Evolutionary conservation across 208 protist genomes (phyloP).

Genomic region (Jaenimonas drosophilae): DNA sequence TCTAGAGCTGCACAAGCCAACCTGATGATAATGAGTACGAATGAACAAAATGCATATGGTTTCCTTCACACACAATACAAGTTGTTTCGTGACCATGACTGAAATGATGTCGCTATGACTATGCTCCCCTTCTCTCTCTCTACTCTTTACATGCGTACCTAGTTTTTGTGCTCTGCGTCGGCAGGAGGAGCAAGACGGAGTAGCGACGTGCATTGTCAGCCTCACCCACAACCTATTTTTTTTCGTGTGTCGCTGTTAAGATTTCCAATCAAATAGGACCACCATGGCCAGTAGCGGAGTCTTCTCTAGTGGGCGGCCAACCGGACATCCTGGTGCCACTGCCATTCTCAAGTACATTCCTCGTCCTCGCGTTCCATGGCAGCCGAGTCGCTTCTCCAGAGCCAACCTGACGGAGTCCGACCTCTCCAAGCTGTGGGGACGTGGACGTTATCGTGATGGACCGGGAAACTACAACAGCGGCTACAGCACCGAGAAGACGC

Average conservation of each 20-base stretch:
- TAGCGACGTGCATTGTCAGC: background rate
- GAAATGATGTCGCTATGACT: no score
- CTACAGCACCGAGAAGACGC: slow-evolving; percentile 78
- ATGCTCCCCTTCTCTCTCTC: background rate
- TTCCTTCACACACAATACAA: no score
- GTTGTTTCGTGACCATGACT: no score
- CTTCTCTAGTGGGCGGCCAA: slow-evolving; percentile 52
- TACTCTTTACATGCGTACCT: background rate
- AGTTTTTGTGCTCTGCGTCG: background rate
- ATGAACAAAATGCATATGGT: no score
- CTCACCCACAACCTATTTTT: background rate
- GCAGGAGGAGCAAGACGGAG: background rate
- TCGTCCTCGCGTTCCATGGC: slow-evolving; percentile 78
- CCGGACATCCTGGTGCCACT: slow-evolving; percentile 47
- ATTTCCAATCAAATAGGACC: background rate
- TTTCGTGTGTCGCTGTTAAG: background rate
- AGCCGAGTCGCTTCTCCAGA: slow-evolving; percentile 80
- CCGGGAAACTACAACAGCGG: slow-evolving; percentile 86
- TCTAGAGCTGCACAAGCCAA: no score
- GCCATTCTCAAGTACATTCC: slow-evolving; percentile 79
- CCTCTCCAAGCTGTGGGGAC: slow-evolving; percentile 61
- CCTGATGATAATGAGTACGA: no score
- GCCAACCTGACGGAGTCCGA: slow-evolving; percentile 71
- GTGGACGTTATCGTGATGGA: slow-evolving; percentile 66
- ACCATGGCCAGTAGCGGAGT: slow-evolving; percentile 75